phyloP scores from a whole-genome alignment of 495 filamentous ascomycete species.

The Bathelium albidoporum region DNA sequence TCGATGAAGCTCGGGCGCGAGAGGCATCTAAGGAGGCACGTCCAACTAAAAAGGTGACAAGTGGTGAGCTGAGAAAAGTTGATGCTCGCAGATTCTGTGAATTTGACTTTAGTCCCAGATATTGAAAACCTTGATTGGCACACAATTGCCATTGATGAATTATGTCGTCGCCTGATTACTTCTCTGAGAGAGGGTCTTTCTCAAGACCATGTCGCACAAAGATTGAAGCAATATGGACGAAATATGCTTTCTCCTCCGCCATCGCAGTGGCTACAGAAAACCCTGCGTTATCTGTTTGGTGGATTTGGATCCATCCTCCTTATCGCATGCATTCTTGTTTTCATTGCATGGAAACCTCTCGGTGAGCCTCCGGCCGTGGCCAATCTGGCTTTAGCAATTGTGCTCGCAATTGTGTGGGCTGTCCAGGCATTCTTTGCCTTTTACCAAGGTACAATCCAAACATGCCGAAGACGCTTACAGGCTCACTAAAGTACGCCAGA shows the following conservation, averaged over 20 bases:
- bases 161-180: slow-evolving; percentile 17
- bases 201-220: slow-evolving; percentile 19
- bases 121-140: slow-evolving; percentile 16
- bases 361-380: slow-evolving; percentile 25
- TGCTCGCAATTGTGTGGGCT: slow-evolving; percentile 30
- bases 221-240: slow-evolving; percentile 18
- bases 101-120: neutral
- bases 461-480: neutral
- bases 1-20: neutral
- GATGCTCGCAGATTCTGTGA: neutral
- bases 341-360: slow-evolving; percentile 32
- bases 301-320: slow-evolving; percentile 33
- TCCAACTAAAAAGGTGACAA: neutral
- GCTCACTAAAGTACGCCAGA: slow-evolving; percentile 8
- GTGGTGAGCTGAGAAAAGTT: neutral
- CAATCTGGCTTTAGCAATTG: slow-evolving; percentile 30
- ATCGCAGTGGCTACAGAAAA: slow-evolving; percentile 23
- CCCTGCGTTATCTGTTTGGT: slow-evolving; percentile 30
- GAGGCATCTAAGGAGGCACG: neutral
- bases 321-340: slow-evolving; percentile 31
- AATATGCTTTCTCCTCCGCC: slow-evolving; percentile 24
- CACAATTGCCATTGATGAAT: slow-evolving; percentile 20
- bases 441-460: slow-evolving; percentile 19
- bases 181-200: slow-evolving; percentile 18
- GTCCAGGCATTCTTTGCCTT: slow-evolving; percentile 31